Conservation (phyloP, 164 flowering plant genomes). For the Paratinospora sagittata region DNA sequence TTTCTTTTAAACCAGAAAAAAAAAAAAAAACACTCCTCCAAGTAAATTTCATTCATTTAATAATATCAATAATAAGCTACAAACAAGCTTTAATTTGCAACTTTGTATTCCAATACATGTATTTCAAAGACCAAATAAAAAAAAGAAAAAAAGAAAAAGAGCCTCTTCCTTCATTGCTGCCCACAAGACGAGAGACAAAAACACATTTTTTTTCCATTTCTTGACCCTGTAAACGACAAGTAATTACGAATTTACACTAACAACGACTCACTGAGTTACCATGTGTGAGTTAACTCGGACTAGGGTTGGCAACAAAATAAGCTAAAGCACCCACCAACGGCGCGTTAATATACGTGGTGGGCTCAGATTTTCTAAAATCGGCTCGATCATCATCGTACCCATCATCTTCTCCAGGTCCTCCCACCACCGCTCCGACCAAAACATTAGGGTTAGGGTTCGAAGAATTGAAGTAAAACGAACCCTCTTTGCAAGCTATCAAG, state of each 20-base stretch:
- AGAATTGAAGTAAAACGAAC: conserved; percentile 65
- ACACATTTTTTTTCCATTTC: not conserved
- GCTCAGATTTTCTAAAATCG: conserved; percentile 78
- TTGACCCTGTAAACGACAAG: not conserved
- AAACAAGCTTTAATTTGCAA: not conserved
- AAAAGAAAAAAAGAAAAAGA: not conserved
- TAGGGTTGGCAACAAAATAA: conserved; percentile 70
- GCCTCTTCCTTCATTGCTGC: conserved; percentile 45
- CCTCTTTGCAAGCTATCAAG: conserved; percentile 67
- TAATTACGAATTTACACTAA: not conserved
- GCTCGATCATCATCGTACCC: conserved; percentile 61
- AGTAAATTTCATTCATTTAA: not conserved
- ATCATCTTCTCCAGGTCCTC: conserved; percentile 87
- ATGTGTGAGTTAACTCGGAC: not conserved
- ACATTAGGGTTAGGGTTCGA: conserved; percentile 67
- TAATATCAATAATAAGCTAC: no score
- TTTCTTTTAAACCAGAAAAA: no score
- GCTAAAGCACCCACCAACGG: conserved; percentile 88
- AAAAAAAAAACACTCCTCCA: not conserved
- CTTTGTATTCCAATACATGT: not conserved
- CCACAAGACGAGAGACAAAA: conserved; percentile 52
- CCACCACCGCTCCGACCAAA: conserved; percentile 71
- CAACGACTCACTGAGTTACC: no score
- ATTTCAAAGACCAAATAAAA: not conserved
- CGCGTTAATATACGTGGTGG: conserved; percentile 94